Evolutionary conservation across 2,329 filamentous ascomycete species (phyloP), one percentile per base, ranked within the genome.

Genomic region (Samsoniella hepiali): DNA sequence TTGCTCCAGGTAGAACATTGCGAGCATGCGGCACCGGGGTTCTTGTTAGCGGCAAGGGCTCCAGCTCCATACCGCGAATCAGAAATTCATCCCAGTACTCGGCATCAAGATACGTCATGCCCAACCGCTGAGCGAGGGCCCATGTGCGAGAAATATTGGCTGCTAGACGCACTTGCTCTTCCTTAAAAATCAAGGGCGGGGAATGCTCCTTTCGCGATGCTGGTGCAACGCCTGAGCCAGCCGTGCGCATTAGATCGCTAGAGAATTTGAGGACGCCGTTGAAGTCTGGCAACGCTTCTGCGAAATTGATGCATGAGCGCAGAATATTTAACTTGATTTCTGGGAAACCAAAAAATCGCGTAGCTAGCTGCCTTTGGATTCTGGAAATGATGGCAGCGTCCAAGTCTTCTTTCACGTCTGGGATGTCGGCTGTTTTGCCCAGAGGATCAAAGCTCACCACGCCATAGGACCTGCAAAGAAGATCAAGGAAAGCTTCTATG

Each of bases 41-140:
- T 67, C 84, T 83, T 11, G 83, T 82, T 49, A 80, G 76, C 10
- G 87, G 79, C 44, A 86, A 75, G 31, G 89, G 80, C 58, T 93
- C 85, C 50, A 96, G 79, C 62, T 88, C 85, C 68, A 96, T 80
- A 66, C 87, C 87, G 57, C 95, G 88, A 54, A 99, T 84, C 9
- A 99, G 80, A 69, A 98, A 98, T 71, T 97, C 92, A 73, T 99
- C 95, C 95, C 95, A 99, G 72, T 97, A 99, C 68, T 95, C 90
- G 6, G 92, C 93, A 59, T 87, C 83, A 49, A 94, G 76, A 63
- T 89, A 78, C 5, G 83, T 79, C 34, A 93, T 78, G 0, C 93
- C 93, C 32, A 97, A 77, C 64, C 90, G 88, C 65, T 85, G 85
- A 1, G 91, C 89, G n/a, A 95, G 85, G 38, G 82, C 85, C 36